Conservation (phyloP, 805 yeast species). For the Schwanniomyces yamadae region DNA sequence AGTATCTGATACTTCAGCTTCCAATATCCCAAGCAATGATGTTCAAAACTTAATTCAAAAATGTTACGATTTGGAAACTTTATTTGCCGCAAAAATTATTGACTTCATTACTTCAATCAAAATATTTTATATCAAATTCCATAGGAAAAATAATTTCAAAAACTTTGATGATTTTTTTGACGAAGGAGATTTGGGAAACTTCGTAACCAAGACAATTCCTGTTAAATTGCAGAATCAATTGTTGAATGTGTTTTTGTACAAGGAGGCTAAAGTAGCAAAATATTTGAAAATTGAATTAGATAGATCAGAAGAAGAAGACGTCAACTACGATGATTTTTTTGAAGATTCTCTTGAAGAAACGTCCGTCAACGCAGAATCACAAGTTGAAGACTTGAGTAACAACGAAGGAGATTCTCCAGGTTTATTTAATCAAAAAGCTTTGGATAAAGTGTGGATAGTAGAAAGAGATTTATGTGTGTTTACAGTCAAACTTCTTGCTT, state of each 20-base stretch:
- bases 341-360: not conserved
- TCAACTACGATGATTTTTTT: conserved; percentile 30
- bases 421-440: conserved; percentile 5
- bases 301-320: conserved; percentile 53
- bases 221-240: conserved; percentile 29
- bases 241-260: conserved; percentile 43
- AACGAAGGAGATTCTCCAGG: conserved; percentile 7
- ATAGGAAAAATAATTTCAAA: conserved; percentile 23
- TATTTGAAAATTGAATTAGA: conserved; percentile 41
- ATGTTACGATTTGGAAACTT: conserved; percentile 23
- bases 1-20: conserved; percentile 4
- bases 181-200: conserved; percentile 15
- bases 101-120: conserved; percentile 35
- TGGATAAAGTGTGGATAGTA: conserved; percentile 27
- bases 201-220: conserved; percentile 24
- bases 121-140: conserved; percentile 31
- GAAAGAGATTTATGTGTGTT: conserved; percentile 44
- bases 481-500: conserved; percentile 37
- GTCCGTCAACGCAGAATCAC: conserved; percentile 4
- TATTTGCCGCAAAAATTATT: conserved; percentile 23
- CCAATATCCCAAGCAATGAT: not conserved
- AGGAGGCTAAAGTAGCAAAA: conserved; percentile 48
- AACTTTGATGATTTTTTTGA: conserved; percentile 36
- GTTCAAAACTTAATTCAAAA: conserved; percentile 13
- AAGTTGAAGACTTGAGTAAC: conserved; percentile 9